Percentiles rank a stretch among this genome's conserved stretches.
Conservation (phyloP, 2,329 filamentous ascomycete species). For the Apiospora aurea region DNA sequence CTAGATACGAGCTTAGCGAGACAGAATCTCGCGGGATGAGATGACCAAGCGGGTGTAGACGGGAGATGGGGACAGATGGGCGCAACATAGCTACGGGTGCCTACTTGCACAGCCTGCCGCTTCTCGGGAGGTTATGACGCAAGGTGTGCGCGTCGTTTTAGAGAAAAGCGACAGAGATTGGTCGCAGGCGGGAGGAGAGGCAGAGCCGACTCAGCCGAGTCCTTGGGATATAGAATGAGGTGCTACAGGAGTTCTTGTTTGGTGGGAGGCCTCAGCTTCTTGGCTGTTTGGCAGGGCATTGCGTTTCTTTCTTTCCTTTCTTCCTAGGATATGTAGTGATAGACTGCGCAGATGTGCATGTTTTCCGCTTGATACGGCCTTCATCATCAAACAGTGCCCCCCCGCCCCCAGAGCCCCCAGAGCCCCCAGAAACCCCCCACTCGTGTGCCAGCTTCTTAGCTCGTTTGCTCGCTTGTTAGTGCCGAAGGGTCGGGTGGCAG, state of each 20-base stretch:
- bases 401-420: no score
- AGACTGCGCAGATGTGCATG: not conserved
- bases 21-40: not conserved
- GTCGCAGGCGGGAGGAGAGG: not conserved
- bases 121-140: not conserved
- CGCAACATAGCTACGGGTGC: not conserved
- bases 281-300: conserved; percentile 3
- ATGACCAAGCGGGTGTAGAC: not conserved
- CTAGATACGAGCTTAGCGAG: not conserved
- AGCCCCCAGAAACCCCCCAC: not conserved
- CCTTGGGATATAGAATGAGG: conserved; percentile 8
- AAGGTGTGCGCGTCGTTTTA: not conserved
- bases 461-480: conserved; percentile 1
- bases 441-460: not conserved
- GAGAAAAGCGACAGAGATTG: not conserved
- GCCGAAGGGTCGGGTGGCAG: not conserved
- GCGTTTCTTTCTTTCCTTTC: not conserved
- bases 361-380: not conserved
- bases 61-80: not conserved
- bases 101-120: conserved; percentile 1
- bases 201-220: not conserved
- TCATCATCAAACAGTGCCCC: not conserved
- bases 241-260: conserved; percentile 22
- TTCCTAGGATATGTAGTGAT: conserved; percentile 7
- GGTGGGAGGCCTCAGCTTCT: conserved; percentile 18